Conservation (phyloP, 768 basidiomycete genomes). For the Panaeolus papilionaceus region DNA sequence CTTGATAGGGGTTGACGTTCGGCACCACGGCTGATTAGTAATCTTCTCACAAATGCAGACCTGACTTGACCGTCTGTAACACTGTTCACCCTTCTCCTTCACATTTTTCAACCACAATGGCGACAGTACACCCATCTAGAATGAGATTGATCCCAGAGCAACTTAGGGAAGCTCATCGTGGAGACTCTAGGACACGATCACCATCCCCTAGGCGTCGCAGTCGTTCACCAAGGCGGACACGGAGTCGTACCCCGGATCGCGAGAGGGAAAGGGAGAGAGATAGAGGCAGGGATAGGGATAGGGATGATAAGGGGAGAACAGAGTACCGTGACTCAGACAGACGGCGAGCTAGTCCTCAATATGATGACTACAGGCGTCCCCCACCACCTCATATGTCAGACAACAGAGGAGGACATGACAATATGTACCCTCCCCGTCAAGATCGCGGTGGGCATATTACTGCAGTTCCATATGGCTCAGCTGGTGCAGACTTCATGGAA, state of each 20-base stretch:
- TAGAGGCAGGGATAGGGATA: slow-evolving; percentile 32
- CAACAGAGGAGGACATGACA: slow-evolving; percentile 55
- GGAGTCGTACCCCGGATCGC: slow-evolving; percentile 37
- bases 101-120: slow-evolving; percentile 51
- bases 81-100: background rate
- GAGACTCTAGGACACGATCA: slow-evolving; percentile 44
- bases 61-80: background rate
- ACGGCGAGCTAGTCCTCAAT: slow-evolving; percentile 59
- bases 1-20: background rate
- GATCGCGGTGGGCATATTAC: slow-evolving; percentile 27
- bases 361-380: slow-evolving; percentile 61
- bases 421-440: slow-evolving; percentile 62
- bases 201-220: slow-evolving; percentile 48
- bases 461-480: slow-evolving; percentile 24
- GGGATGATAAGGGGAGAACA: slow-evolving; percentile 27
- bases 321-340: slow-evolving; percentile 27
- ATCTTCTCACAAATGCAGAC: background rate
- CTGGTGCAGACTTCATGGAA: slow-evolving; percentile 66
- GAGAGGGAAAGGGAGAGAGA: slow-evolving; percentile 26
- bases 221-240: slow-evolving; percentile 38
- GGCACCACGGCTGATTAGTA: background rate
- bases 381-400: slow-evolving; percentile 44
- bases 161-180: slow-evolving; percentile 28
- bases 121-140: slow-evolving; percentile 77
- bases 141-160: slow-evolving; percentile 67